These are phyloP conservation scores for Arctium lappa DNA, from an alignment of 129 eudicot species.

Conservation along the genomic window DNA sequence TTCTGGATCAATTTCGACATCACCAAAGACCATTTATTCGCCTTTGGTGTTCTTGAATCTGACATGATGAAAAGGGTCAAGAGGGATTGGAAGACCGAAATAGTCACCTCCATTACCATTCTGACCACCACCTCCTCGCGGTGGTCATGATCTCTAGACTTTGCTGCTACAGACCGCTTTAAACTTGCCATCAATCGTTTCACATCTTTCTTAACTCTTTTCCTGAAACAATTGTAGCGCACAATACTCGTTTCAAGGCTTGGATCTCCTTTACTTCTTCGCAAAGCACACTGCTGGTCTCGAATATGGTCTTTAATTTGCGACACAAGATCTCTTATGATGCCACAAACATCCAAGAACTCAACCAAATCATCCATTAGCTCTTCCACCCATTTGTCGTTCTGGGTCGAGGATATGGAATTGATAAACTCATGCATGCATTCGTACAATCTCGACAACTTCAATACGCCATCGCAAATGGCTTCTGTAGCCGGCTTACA, in stretches of 20 bases:
- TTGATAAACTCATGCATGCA: slow-evolving; percentile 25
- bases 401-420: slow-evolving; percentile 9
- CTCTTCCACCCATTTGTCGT: slow-evolving; percentile 20
- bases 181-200: slow-evolving; percentile 20
- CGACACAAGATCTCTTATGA: slow-evolving; percentile 24
- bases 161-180: slow-evolving; percentile 16
- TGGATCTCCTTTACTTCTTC: slow-evolving; percentile 25
- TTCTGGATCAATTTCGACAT: slow-evolving; percentile 35
- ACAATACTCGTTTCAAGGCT: slow-evolving; percentile 6
- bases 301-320: slow-evolving; percentile 20
- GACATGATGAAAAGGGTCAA: slow-evolving; percentile 21
- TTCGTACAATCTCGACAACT: slow-evolving; percentile 30
- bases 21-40: slow-evolving; percentile 12
- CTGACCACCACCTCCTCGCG: slow-evolving; percentile 15
- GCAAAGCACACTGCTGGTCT: slow-evolving; percentile 31
- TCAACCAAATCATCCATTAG: slow-evolving; percentile 28
- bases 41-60: slow-evolving; percentile 20
- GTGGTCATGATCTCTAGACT: slow-evolving; percentile 3
- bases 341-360: slow-evolving; percentile 37
- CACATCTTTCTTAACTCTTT: slow-evolving; percentile 28
- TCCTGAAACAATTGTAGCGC: slow-evolving; percentile 21
- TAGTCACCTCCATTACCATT: slow-evolving; percentile 26
- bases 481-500: slow-evolving; percentile 4
- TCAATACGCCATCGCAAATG: slow-evolving; percentile 14
- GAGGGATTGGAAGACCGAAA: slow-evolving; percentile 25